These are phyloP conservation scores for Fusarium sp. DNA, from an alignment of 2,329 filamentous ascomycete genomes.

Conservation along the genomic window DNA sequence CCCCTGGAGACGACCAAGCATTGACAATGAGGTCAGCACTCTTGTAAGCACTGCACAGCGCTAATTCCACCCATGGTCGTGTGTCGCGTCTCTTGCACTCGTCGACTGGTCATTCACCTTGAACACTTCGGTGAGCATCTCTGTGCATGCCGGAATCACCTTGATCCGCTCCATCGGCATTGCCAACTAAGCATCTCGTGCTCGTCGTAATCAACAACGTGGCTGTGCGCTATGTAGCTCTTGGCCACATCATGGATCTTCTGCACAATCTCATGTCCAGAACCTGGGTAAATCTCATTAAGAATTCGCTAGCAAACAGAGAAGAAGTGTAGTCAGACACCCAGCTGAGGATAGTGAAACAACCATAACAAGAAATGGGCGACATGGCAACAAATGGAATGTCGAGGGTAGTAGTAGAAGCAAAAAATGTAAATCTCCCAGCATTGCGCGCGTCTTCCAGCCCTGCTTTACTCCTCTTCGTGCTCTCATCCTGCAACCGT, in stretches of 20 bases:
- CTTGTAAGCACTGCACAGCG: not conserved
- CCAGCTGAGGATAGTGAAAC: not conserved
- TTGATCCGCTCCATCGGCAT: constrained; percentile 7
- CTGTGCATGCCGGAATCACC: not conserved
- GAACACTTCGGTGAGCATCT: not conserved
- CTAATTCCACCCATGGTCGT: not conserved
- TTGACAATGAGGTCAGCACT: not conserved
- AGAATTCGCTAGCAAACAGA: constrained; percentile 17
- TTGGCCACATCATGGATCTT: not conserved
- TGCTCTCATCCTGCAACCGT: not conserved
- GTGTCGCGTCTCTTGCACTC: not conserved
- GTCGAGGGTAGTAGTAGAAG: constrained; percentile 2
- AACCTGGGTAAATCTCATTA: constrained; percentile 18
- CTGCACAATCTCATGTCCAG: not conserved
- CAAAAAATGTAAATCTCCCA: constrained; percentile 8
- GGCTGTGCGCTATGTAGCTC: constrained; percentile 26
- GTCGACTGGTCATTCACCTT: not conserved
- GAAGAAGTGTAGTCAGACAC: not conserved
- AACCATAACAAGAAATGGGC: constrained; percentile 3
- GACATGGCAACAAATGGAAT: constrained; percentile 22
- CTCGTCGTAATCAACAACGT: constrained; percentile 10
- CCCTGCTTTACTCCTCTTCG: constrained; percentile 21
- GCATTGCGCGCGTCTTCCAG: constrained; percentile 12
- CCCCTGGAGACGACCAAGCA: not conserved
- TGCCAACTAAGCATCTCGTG: not conserved